Evolutionary conservation across 495 filamentous ascomycete species (phyloP), one percentile per base, ranked within the genome.

Genomic region (Tetracladium marchalianum): DNA sequence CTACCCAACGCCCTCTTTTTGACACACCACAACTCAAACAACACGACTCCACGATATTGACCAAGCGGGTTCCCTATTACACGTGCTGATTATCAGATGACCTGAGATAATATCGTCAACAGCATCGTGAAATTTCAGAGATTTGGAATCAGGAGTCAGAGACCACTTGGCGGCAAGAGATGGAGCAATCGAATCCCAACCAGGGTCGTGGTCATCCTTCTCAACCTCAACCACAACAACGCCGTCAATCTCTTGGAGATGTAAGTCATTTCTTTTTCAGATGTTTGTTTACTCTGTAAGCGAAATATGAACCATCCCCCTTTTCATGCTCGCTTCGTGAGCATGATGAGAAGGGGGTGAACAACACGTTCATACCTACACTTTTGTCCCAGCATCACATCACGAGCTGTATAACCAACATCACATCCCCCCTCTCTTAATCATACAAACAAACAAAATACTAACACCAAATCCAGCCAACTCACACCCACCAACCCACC

Each of bases 401-500:
- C 40, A 42, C 11, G 13, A 5, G 17, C 40, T 27, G 11, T 37
- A 22, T 24, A 13, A 32, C 33, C 13, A 43, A 34, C 13, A 13
- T 32, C 19, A 16, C 11, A 12, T 9, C 13, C 4, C 17, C 5
- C 32, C 32, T 19, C 37, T 42, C 9, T 12, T 15, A 12, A 11
- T 16, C 18, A 32, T 1, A 36, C 11, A 15, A n/a, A 10, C 31
- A 34, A 0, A 24, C 11, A 8, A 39, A 11, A 13, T 19, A 46
- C 32, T 4, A 34, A 35, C 6, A 22, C 12, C 35, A 50, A 7
- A 38, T 16, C 16, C 5, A 39, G 18, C 7, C 11, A 22, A 12
- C 24, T 9, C 9, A 19, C 11, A 44, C 18, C 9, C 36, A 57
- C 33, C 59, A 64, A 7, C 22, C 9, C 44, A 49, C 1, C 66